phyloP scores from a whole-genome alignment of 371 early-diverging fungal genomes.

The Chytridium lagenaria region DNA sequence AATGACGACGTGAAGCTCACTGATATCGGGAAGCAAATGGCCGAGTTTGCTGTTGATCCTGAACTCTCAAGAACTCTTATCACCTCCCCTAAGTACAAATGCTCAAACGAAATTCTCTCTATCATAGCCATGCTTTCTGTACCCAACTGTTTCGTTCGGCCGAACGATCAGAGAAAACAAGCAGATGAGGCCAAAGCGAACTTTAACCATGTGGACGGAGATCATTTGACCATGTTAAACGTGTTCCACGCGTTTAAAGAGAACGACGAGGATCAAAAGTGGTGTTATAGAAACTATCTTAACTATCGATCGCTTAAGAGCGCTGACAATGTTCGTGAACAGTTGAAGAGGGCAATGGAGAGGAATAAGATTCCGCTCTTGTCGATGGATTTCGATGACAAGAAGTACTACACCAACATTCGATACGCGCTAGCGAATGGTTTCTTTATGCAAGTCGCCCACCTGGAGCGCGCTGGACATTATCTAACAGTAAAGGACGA shows the following conservation, averaged over 20 bases:
- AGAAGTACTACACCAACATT: constrained; percentile 81
- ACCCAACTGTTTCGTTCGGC: constrained; percentile 89
- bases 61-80: constrained; percentile 86
- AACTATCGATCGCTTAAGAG: constrained; percentile 85
- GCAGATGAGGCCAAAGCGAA: constrained; percentile 93
- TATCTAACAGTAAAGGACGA: constrained; percentile 97
- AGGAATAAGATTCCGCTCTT: constrained; percentile 72
- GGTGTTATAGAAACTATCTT: constrained; percentile 93
- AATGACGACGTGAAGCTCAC: constrained; percentile 90
- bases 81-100: constrained; percentile 78
- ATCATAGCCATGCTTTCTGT: constrained; percentile 93
- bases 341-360: constrained; percentile 86
- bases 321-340: constrained; percentile 91
- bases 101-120: constrained; percentile 91
- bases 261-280: constrained; percentile 67
- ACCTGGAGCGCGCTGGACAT: constrained; percentile 84
- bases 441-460: constrained; percentile 98
- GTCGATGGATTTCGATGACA: constrained; percentile 75
- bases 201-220: constrained; percentile 91
- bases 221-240: constrained; percentile 91
- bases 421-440: constrained; percentile 86
- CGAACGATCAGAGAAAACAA: constrained; percentile 80
- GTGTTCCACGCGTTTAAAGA: constrained; percentile 86
- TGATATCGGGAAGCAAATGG: constrained; percentile 77
- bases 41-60: constrained; percentile 93